phyloP scores from a whole-genome alignment of 1,139 yeast species.

The Suhomyces kunorum region DNA sequence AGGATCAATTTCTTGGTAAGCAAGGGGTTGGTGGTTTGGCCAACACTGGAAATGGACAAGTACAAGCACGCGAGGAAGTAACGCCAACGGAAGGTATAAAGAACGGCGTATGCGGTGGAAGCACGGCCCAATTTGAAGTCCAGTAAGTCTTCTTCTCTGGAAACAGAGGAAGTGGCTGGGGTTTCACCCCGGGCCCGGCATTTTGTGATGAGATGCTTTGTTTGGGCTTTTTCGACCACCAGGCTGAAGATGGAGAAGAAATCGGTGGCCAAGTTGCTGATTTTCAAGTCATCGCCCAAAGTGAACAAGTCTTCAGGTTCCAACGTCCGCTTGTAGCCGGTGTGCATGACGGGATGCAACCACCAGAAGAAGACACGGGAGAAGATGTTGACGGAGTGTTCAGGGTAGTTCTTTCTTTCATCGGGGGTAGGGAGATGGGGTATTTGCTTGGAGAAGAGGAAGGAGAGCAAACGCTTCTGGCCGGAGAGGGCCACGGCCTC shows the following conservation, averaged over 20 bases:
- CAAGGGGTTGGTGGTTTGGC: slow-evolving; percentile 28
- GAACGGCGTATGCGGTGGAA: slow-evolving; percentile 23
- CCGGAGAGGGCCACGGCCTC: slow-evolving; percentile 10
- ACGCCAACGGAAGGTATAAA: slow-evolving; percentile 32
- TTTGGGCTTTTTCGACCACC: slow-evolving; percentile 23
- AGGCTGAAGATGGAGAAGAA: slow-evolving; percentile 29
- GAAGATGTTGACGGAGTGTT: slow-evolving; percentile 32
- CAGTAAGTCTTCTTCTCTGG: slow-evolving; percentile 26
- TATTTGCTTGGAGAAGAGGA: slow-evolving; percentile 33
- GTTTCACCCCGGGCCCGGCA: slow-evolving; percentile 30
- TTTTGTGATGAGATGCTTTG: slow-evolving; percentile 24
- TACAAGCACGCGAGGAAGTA: slow-evolving; percentile 25
- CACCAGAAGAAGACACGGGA: slow-evolving; percentile 52
- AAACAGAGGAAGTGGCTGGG: slow-evolving; percentile 19
- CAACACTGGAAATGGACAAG: slow-evolving; percentile 22
- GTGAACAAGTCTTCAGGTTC: slow-evolving; percentile 46
- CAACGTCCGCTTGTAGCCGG: slow-evolving; percentile 55
- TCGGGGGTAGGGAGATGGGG: slow-evolving; percentile 42
- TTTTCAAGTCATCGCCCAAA: slow-evolving; percentile 39
- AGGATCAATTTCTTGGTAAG: slow-evolving; percentile 44
- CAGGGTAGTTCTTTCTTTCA: slow-evolving; percentile 44
- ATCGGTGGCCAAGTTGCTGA: slow-evolving; percentile 35
- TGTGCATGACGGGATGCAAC: slow-evolving; percentile 46
- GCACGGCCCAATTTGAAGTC: slow-evolving; percentile 21
- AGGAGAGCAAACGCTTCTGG: slow-evolving; percentile 36